Evolutionary conservation across 2,329 filamentous ascomycete genomes (phyloP).

Genomic region (Colletotrichum lini): DNA sequence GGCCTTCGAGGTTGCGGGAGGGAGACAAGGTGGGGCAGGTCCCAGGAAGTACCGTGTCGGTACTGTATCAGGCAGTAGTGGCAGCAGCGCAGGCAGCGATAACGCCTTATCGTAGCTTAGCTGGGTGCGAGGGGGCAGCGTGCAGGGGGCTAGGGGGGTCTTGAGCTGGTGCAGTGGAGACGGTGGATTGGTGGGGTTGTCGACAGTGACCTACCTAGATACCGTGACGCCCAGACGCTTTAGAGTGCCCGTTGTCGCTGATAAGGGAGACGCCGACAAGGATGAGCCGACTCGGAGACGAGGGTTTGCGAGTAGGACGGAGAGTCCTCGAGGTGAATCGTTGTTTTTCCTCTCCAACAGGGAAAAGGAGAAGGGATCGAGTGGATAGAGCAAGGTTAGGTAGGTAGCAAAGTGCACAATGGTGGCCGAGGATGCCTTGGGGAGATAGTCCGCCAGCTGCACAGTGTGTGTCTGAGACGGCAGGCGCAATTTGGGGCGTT

Average conservation of each 20-base stretch:
- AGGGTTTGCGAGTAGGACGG: not conserved
- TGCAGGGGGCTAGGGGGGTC: constrained; percentile 25
- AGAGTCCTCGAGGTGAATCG: not conserved
- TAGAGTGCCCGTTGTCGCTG: constrained; percentile 8
- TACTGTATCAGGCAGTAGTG: constrained; percentile 44
- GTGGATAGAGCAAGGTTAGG: not conserved
- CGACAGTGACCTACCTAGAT: constrained; percentile 12
- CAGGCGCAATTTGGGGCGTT: constrained; percentile 21
- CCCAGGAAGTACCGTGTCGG: constrained; percentile 43
- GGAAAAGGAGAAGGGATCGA: not conserved
- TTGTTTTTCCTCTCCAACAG: no score
- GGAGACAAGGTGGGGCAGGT: constrained; percentile 23
- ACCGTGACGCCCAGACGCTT: constrained; percentile 21
- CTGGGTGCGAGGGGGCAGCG: constrained; percentile 16
- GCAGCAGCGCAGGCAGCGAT: constrained; percentile 50
- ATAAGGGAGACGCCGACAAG: constrained; percentile 4
- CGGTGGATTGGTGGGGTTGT: constrained; percentile 34
- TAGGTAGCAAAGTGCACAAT: constrained; percentile 3
- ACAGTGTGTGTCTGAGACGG: constrained; percentile 40
- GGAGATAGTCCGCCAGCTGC: constrained; percentile 27
- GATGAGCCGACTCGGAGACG: not conserved
- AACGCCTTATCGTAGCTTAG: constrained; percentile 43
- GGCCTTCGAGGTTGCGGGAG: constrained; percentile 17
- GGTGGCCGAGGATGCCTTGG: constrained; percentile 12
- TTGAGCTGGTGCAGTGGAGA: constrained; percentile 21